These are phyloP conservation scores for Ceratobasidium sp. DNA, from an alignment of 1,284 basidiomycete genomes.

Conservation along the genomic window DNA sequence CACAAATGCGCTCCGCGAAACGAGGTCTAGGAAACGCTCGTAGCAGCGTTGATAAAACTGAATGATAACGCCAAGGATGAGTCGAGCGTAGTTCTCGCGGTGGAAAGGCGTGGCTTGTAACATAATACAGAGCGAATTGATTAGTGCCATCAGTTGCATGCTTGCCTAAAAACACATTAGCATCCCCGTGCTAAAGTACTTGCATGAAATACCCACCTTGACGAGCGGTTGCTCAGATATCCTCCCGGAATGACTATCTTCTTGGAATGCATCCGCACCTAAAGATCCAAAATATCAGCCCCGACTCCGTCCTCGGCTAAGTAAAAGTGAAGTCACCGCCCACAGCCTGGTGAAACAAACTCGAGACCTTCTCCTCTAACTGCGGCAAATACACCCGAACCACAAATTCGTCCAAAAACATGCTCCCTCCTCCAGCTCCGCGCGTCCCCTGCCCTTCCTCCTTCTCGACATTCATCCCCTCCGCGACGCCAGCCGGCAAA, in stretches of 20 bases:
- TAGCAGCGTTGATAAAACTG: constrained; percentile 97
- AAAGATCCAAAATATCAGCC: not conserved
- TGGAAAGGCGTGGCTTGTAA: constrained; percentile 95
- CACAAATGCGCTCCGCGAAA: constrained; percentile 58
- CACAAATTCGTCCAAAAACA: constrained; percentile 93
- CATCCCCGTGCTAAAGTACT: constrained; percentile 2
- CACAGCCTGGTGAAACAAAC: constrained; percentile 87
- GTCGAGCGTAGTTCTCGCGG: constrained; percentile 90
- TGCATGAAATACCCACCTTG: constrained; percentile 64
- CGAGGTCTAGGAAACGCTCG: constrained; percentile 83
- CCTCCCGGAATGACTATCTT: constrained; percentile 59
- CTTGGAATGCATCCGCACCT: constrained; percentile 87
- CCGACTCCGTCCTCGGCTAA: not conserved
- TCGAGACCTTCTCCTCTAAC: constrained; percentile 92
- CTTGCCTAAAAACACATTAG: constrained; percentile 64
- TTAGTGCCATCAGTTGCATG: constrained; percentile 86
- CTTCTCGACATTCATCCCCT: constrained; percentile 67
- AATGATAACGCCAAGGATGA: constrained; percentile 94
- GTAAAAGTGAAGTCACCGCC: constrained; percentile 63
- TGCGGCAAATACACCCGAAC: constrained; percentile 93
- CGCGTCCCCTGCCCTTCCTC: constrained; percentile 69
- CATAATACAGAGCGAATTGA: constrained; percentile 94
- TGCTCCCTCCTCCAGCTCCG: constrained; percentile 61
- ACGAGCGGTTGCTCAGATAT: constrained; percentile 78
- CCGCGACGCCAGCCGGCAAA: constrained; percentile 57